Percentiles rank a stretch among this genome's conserved stretches.
Conservation (phyloP, 306 rosid genomes). For the Quercus cerris region DNA sequence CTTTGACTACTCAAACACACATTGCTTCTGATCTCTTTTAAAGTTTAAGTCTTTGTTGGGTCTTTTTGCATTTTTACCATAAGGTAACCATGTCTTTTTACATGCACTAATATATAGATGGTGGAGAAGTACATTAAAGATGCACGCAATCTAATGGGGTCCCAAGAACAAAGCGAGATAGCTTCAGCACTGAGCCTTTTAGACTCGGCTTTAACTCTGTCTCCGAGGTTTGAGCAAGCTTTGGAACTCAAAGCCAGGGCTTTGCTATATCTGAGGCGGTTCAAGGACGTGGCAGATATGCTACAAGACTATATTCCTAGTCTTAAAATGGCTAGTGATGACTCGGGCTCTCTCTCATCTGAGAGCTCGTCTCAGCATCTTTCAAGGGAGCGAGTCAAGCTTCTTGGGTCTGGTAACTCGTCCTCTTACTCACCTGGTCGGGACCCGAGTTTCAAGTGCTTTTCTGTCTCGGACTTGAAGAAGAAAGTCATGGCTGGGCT, state of each 20-base stretch:
- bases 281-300: constrained; percentile 89
- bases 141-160: constrained; percentile 65
- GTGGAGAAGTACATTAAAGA: constrained; percentile 77
- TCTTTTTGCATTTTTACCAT: background rate
- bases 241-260: constrained; percentile 82
- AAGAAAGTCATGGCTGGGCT: constrained; percentile 90
- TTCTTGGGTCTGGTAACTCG: constrained; percentile 39
- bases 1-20: background rate
- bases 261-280: constrained; percentile 68
- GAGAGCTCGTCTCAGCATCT: constrained; percentile 56
- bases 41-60: background rate
- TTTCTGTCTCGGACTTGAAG: constrained; percentile 91
- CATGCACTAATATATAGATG: constrained; percentile 38
- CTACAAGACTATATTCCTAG: constrained; percentile 96
- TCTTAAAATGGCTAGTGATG: constrained; percentile 64
- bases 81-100: background rate
- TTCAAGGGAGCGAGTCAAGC: constrained; percentile 73
- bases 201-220: constrained; percentile 76
- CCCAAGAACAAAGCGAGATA: constrained; percentile 65
- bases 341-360: constrained; percentile 47
- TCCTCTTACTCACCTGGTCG: constrained; percentile 35
- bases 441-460: constrained; percentile 83
- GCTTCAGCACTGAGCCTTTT: constrained; percentile 63
- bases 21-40: background rate
- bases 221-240: constrained; percentile 73